Evolutionary conservation across 176 grass and related monocot genomes (phyloP).

Genomic region (Miscanthus lutarioriparius): DNA sequence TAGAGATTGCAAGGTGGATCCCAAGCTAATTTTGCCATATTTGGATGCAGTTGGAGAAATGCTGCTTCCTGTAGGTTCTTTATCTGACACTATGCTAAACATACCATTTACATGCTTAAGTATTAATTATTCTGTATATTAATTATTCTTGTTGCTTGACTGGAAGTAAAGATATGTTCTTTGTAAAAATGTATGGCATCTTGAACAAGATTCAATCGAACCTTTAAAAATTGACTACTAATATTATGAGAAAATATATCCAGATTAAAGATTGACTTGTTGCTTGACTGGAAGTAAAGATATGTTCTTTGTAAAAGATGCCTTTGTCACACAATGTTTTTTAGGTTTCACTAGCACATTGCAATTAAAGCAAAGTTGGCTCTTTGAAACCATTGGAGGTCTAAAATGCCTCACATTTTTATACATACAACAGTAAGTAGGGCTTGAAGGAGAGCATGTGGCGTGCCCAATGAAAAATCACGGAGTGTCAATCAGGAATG

Average conservation of each 20-base stretch:
- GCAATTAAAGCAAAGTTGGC: not conserved
- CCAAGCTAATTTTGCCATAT: constrained; percentile 65
- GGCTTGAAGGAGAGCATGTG: not conserved
- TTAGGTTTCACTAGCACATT: not conserved
- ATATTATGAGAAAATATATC: not conserved
- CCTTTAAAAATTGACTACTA: not conserved
- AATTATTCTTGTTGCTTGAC: no score
- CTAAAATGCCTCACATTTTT: not conserved
- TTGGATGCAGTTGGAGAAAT: constrained; percentile 56
- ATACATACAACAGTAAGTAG: not conserved
- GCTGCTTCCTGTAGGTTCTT: constrained; percentile 60
- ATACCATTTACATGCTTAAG: constrained; percentile 9
- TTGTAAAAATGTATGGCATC: not conserved
- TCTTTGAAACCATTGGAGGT: not conserved
- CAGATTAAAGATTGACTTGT: constrained; percentile 8
- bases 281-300: not conserved
- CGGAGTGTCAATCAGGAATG: no score
- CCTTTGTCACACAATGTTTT: not conserved
- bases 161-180: no score
- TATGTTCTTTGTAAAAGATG: not conserved
- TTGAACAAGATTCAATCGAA: not conserved
- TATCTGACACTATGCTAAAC: constrained; percentile 21
- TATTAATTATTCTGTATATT: not conserved
- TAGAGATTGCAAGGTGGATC: constrained; percentile 65
- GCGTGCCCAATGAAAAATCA: not conserved